Base-by-base conservation (phyloP, 2,329 filamentous ascomycete genomes). In the Zasmidium citrigriseum region DNA sequence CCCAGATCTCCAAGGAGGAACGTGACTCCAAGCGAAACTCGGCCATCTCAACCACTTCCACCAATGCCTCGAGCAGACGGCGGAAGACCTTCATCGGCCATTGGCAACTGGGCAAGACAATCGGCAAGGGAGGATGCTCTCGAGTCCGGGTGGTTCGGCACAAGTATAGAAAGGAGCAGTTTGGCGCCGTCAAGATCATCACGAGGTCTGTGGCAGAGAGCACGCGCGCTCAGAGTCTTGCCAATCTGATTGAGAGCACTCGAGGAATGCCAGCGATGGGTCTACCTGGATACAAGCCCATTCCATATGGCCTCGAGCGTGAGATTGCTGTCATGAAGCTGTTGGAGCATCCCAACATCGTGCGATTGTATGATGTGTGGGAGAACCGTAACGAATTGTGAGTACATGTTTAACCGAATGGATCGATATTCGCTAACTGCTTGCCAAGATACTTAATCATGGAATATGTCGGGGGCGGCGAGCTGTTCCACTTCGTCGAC, bases 321-420 rank as follows among this genome's bases (percentile, higher is more conserved):
- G 95, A 99, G 72, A 93, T 99, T 44, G 92, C 93, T 27, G 96
- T 99, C 67, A 91, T 99, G 84, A 98, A 97, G 77, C 83, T 98
- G 58, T 90, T 98, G 60, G 89, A 96, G 69, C 95, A 99, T 76
- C 90, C 89, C 4, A 95, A 98, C 73, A 93, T 98, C 68, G 93
- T 97, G 75, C 91, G 90, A 66, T 79, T 99, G 10, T 95, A 93
- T 72, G 95, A 99, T 76, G 93, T 99, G 25, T 99, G 93, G 93
- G 95, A 99, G 77, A 98, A 97, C 72, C 85, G 90, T 21, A 90
- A 91, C 57, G 93, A 99, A 75, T 88, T 99, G 90, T 97, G 81
- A 79, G 90, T 71, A 5, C 34, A 3, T 34, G n/a, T 18, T 21
- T 4, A 2, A 22, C 14, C 10, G 3, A 14, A 21, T 18, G 9